Base-by-base conservation (phyloP, 352 stramenopile species). In the Globisporangium irregulare region DNA sequence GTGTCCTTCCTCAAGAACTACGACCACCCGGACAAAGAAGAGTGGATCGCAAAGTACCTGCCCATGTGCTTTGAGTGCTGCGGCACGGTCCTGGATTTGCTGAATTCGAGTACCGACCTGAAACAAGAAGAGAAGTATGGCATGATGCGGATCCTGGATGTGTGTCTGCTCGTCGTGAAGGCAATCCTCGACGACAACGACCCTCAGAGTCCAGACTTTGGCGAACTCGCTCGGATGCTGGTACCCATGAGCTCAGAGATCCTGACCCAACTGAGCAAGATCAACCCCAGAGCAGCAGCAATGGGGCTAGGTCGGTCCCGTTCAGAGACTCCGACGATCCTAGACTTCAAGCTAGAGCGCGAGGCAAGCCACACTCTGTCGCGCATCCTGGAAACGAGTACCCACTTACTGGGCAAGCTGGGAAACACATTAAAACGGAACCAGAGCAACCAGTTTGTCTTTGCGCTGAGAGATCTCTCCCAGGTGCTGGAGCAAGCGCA, bases 1-100 rank as follows among this genome's bases (percentile, higher is more conserved):
- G 70, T 75, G n/a, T 72, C 73, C 12, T 79, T 90, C 15, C 46
- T 93, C 36, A 73, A 73, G 56, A 60, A 76, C 24, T 87, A 82
- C 22, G 68, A 82, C 12, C 63, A 76, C 1, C 41, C 67, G 1
- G 67, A 76, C 58, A 90, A 91, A 57, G 75, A 89, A 56, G 71
- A 82, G 32, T 93, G 81, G 79, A 67, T 90, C 4, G 71, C 73
- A 4, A 84, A 82, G 56, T 89, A 90, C 53, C 63, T 93, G 14
- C 76, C 77, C 0, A 81, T 92, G 67, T 82, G 77, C 29, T 82
- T 89, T 34, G 80, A 93, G 67, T 93, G 82, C 59, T 84, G 84
- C 50, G 82, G 86, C 10, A 87, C 83, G 1, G 68, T 89, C 32
- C 67, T 91, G 20, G 73, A 89, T n/a, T 69, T 91, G 20, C 56